Evolutionary conservation across 495 filamentous ascomycete genomes (phyloP).

Genomic region (Podospora pseudoanserina): DNA sequence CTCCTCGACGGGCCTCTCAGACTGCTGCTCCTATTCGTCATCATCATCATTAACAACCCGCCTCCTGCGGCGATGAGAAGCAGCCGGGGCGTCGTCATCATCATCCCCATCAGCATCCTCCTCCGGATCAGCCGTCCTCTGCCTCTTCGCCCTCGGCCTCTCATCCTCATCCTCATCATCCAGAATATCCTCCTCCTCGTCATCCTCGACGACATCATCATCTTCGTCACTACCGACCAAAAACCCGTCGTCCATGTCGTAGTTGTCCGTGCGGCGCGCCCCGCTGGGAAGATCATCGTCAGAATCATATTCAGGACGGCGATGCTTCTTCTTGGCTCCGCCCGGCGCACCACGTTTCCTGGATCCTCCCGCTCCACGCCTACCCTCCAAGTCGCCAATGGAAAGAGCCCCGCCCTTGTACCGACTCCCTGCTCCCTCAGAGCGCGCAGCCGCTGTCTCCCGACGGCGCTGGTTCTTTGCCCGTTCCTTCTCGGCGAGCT

Average conservation of each 20-base stretch:
- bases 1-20: background rate
- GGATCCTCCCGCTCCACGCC: conserved; percentile 31
- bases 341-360: conserved; percentile 46
- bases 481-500: conserved; percentile 68
- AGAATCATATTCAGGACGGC: conserved; percentile 53
- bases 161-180: conserved; percentile 50
- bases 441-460: conserved; percentile 63
- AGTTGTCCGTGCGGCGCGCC: conserved; percentile 70
- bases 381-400: conserved; percentile 69
- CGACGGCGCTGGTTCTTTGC: conserved; percentile 62
- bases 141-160: conserved; percentile 46
- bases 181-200: conserved; percentile 55
- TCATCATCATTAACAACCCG: conserved; percentile 52
- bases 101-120: conserved; percentile 37
- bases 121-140: conserved; percentile 47
- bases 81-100: conserved; percentile 43
- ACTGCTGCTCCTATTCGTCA: conserved; percentile 28
- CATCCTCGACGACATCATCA: conserved; percentile 58
- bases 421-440: conserved; percentile 51
- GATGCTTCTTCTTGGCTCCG: conserved; percentile 40
- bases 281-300: conserved; percentile 65
- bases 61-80: conserved; percentile 34
- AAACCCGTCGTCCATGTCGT: conserved; percentile 77
- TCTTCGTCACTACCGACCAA: conserved; percentile 72
- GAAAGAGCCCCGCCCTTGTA: conserved; percentile 59